Base-by-base conservation (phyloP, 192 early-diverging fungal species). In the Irineochytrium annulatum region DNA sequence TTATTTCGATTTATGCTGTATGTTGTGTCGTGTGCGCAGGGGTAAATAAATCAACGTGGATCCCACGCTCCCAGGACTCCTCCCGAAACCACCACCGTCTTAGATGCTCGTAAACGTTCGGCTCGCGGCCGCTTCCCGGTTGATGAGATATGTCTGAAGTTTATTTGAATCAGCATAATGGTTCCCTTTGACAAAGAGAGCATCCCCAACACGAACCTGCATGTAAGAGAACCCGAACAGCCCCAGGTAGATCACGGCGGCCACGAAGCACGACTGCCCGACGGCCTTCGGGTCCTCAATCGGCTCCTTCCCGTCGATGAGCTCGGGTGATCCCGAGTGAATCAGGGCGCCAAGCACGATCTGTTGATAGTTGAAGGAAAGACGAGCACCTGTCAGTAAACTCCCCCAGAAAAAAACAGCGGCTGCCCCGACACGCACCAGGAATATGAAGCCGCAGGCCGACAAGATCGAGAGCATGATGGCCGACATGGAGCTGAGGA, bases 261-360 rank as follows among this genome's bases (percentile, higher is more conserved):
- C 67, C 11, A 62, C 33, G 49, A 62, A 68, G 58, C 67, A 68
- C 31, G 61, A 22, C 22, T 39, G 37, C n/a, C 52, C 67, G 14
- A 68, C 67, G 8, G 32, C 46, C 2, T 44, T 45, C 8, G 67
- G 61, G 43, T 68, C 59, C 34, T 68, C 67, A 60, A 68, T 68
- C 28, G 19, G 52, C 30, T 68, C 67, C 33, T 61, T 62, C 14
- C 67, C 67, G 31, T 60, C 60, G 20, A 68, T 45, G n/a, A 68
- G 53, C 34, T 68, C 59, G 31, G 44, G 33, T 20, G 43, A 55
- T 46, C 49, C 54, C 13, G 52, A 31, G 43, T 43, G 27, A 51
- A 62, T 51, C 19, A 60, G 52, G 39, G 67, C 67, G 1, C 67
- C 67, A 13, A 68, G 56, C 19, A 49, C 57, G 5, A 67, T 46